These are phyloP conservation scores for Bisporella sp. DNA, from an alignment of 2,329 filamentous ascomycete genomes.

Conservation along the genomic window DNA sequence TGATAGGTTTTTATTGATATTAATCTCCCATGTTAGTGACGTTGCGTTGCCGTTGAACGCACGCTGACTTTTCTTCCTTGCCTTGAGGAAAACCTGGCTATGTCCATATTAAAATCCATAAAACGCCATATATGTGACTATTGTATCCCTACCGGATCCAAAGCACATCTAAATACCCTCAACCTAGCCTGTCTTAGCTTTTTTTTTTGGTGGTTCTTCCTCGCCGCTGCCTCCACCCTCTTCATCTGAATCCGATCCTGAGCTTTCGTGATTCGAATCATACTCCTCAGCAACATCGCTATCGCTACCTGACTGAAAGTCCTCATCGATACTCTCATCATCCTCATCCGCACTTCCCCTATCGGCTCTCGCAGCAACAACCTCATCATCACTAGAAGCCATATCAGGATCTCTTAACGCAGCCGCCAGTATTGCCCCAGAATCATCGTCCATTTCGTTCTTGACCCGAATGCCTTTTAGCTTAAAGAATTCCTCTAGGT, in stretches of 20 bases:
- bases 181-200: constrained; percentile 25
- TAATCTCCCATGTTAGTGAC: too few species aligned
- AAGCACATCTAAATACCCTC: too few species aligned
- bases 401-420: constrained; percentile 80
- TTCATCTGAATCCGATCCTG: constrained; percentile 57
- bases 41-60: too few species aligned
- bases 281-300: constrained; percentile 96
- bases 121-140: too few species aligned
- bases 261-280: constrained; percentile 85
- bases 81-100: too few species aligned
- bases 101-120: too few species aligned
- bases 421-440: constrained; percentile 64
- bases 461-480: constrained; percentile 91
- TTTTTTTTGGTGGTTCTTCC: constrained; percentile 40
- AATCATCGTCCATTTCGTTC: constrained; percentile 96
- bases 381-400: constrained; percentile 65
- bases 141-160: too few species aligned
- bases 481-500: constrained; percentile 96
- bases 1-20: too few species aligned
- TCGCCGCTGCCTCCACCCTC: constrained; percentile 56
- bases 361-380: constrained; percentile 62
- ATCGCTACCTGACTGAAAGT: constrained; percentile 88
- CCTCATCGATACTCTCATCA: constrained; percentile 89
- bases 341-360: constrained; percentile 94
- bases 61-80: too few species aligned